Percentiles rank a stretch among this genome's conserved stretches.
phyloP scores from a whole-genome alignment of 2,329 filamentous ascomycete genomes.

The Colletotrichum sp. region DNA sequence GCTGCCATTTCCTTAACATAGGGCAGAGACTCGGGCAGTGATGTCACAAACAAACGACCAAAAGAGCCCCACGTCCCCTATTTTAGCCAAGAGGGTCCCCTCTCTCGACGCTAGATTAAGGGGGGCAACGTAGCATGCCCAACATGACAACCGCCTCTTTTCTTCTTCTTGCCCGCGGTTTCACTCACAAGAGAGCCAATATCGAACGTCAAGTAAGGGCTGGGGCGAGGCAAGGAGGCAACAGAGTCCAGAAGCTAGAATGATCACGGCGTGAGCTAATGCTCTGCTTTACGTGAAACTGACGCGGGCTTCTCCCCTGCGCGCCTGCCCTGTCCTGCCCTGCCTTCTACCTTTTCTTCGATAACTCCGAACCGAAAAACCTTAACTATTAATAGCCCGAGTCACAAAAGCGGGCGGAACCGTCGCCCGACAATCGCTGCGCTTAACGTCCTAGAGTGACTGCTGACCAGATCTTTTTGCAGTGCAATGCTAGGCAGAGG shows the following conservation, averaged over 20 bases:
- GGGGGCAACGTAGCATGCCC: conserved; percentile 9
- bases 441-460: neutral
- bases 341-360: neutral
- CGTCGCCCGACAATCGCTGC: neutral
- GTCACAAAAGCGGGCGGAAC: neutral
- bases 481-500: neutral
- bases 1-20: neutral
- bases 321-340: neutral
- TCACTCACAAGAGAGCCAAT: neutral
- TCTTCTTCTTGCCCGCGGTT: neutral
- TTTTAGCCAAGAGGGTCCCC: neutral
- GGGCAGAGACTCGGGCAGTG: neutral
- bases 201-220: neutral
- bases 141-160: neutral
- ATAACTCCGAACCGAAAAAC: neutral
- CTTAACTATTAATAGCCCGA: conserved; percentile 7
- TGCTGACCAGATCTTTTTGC: neutral
- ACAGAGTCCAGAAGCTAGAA: neutral
- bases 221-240: neutral
- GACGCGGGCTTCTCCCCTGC: neutral
- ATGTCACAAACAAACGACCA: conserved; percentile 3
- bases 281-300: neutral
- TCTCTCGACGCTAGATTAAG: neutral
- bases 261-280: neutral
- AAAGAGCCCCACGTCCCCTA: conserved; percentile 1